Evolutionary conservation across 2,329 filamentous ascomycete species (phyloP).

Genomic region (Davidsoniella eucalypti): DNA sequence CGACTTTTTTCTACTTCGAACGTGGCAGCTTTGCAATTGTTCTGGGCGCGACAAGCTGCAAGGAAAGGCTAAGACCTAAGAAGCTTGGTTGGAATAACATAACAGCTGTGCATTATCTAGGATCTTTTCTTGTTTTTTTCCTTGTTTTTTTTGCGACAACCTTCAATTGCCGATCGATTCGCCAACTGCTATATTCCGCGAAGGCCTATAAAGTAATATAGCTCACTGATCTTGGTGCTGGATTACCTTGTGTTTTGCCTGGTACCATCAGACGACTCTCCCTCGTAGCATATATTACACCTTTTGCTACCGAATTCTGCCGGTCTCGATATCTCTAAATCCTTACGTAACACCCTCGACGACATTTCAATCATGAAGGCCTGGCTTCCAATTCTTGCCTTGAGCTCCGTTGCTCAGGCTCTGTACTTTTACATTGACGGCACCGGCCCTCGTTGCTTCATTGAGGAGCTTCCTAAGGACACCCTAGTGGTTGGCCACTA

Average conservation of each 20-base stretch:
- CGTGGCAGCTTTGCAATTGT: conserved; percentile 13
- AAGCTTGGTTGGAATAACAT: neutral
- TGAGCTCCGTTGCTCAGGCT: conserved; percentile 53
- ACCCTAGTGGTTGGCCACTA: conserved; percentile 92
- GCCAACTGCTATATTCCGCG: neutral
- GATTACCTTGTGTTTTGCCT: too few species aligned
- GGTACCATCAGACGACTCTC: too few species aligned
- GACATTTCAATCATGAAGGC: conserved; percentile 32
- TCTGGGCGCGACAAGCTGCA: conserved; percentile 1
- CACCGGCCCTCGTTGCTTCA: conserved; percentile 81
- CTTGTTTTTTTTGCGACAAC: neutral
- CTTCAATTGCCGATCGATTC: neutral
- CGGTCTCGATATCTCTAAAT: neutral
- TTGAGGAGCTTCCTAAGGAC: conserved; percentile 93
- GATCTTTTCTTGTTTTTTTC: neutral
- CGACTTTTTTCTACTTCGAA: conserved; percentile 11
- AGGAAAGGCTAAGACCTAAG: neutral
- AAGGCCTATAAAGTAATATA: neutral
- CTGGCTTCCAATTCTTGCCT: conserved; percentile 48
- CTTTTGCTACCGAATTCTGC: too few species aligned
- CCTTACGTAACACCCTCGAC: neutral
- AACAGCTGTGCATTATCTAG: neutral
- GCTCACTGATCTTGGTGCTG: too few species aligned
- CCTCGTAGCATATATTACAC: too few species aligned
- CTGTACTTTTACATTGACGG: conserved; percentile 95